Evolutionary conservation across 768 basidiomycete species (phyloP), one percentile per base, ranked within the genome.

Genomic region (Boletus subcaerulescens): DNA sequence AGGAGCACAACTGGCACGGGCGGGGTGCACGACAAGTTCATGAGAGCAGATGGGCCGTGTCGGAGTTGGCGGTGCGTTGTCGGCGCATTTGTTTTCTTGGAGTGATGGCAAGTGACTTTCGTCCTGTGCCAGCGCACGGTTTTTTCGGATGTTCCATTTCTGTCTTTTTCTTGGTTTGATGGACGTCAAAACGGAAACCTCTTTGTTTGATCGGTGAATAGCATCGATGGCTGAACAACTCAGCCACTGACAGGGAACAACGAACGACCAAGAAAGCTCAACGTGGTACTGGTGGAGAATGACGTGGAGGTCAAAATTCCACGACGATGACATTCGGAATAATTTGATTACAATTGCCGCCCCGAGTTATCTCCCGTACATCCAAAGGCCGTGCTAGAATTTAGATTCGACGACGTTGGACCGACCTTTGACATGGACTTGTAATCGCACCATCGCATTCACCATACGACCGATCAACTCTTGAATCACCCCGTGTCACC

Each of bases 11-110:
- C 31, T 36, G 20, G 20, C 32, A 36, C 43, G 17, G 5, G 13
- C 15, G 20, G 41, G 18, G 13, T 36, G 12, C 26, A 43, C 13
- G 43, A 14, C 26, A 9, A 9, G 9, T 9, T 29, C 26, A 29
- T 9, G 26, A 29, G 26, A 29, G 9, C 26, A 9, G 8, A 29
- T 29, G 29, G 33, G 33, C 33, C 13, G 33, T 32, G 13, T 24
- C 26, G 53, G 32, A 4, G 43, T 39, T n/a, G 53, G 48, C 45
- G 39, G 40, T 58, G 49, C 32, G 43, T 38, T 20, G 38, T 44
- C 33, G n/a, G 45, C 31, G 15, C 43, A 35, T 35, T 11, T 11
- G 38, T 33, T 38, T 38, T 26, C 5, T 15, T 42, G 41, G 36
- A 20, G 31, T 51, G 46, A 44, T 49, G 24, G 22, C 46, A 33